phyloP scores from a whole-genome alignment of 2,329 filamentous ascomycete species.

The Beauveria varroae region DNA sequence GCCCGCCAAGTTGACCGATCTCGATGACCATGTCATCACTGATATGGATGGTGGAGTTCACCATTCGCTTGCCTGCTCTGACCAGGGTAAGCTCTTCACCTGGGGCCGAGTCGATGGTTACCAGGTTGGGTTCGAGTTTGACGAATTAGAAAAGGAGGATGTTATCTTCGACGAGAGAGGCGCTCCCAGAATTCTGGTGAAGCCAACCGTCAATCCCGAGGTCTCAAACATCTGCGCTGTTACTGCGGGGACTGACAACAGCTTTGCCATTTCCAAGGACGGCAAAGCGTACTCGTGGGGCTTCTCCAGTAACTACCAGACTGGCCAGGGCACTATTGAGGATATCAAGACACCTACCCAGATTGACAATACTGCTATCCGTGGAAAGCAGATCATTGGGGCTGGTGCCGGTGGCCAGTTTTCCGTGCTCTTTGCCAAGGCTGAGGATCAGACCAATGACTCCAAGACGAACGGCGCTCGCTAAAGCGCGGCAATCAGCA shows the following conservation, averaged over 20 bases:
- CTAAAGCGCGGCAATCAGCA: not conserved
- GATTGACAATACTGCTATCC: conserved; percentile 78
- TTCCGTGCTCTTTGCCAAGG: conserved; percentile 50
- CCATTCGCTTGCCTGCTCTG: conserved; percentile 61
- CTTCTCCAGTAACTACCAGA: conserved; percentile 73
- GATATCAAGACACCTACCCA: conserved; percentile 70
- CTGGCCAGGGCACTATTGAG: conserved; percentile 68
- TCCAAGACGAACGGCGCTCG: conserved; percentile 23
- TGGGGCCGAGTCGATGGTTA: conserved; percentile 52
- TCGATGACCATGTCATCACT: conserved; percentile 56
- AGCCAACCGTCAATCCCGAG: conserved; percentile 31
- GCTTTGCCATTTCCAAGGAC: conserved; percentile 60
- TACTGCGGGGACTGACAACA: conserved; percentile 64
- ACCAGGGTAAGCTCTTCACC: conserved; percentile 48
- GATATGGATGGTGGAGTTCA: conserved; percentile 65
- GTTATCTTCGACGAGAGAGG: conserved; percentile 56
- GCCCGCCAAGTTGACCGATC: conserved; percentile 57
- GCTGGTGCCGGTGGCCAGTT: conserved; percentile 88
- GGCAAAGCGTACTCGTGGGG: conserved; percentile 75
- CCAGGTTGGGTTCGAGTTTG: conserved; percentile 49
- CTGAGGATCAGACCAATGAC: conserved; percentile 19
- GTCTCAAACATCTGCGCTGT: conserved; percentile 47
- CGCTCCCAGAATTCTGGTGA: conserved; percentile 56
- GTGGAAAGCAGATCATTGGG: conserved; percentile 64
- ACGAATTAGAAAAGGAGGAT: conserved; percentile 39